Evolutionary conservation across 345 rosid species (phyloP).

Genomic region (Ailanthus altissimus): DNA sequence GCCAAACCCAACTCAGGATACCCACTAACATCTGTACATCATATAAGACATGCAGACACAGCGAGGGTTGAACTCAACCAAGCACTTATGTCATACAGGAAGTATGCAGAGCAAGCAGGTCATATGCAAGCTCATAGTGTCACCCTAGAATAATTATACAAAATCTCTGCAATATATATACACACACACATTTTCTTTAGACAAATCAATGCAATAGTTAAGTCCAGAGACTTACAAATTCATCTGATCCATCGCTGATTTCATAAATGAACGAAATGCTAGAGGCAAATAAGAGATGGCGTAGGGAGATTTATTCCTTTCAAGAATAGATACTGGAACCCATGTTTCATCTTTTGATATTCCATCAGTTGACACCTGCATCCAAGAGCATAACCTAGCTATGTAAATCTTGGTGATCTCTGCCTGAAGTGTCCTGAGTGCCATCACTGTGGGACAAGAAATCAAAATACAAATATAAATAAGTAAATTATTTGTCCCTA

Average conservation of each 20-base stretch:
- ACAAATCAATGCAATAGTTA: not conserved
- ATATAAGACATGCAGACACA: not conserved
- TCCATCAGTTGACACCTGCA: conserved; percentile 75
- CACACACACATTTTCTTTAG: too few species aligned
- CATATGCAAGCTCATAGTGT: conserved; percentile 1
- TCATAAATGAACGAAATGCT: conserved; percentile 74
- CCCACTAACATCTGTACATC: not conserved
- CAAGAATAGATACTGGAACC: conserved; percentile 87
- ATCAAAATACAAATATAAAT: not conserved
- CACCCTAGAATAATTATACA: conserved; percentile 3
- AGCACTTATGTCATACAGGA: not conserved
- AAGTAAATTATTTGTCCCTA: conserved; percentile 24
- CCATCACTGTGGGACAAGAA: conserved; percentile 55
- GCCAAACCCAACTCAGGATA: not conserved
- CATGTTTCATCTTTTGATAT: conserved; percentile 84
- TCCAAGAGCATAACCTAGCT: conserved; percentile 92
- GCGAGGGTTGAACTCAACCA: not conserved
- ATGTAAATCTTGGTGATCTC: conserved; percentile 84
- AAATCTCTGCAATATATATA: not conserved
- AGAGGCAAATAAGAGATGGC: conserved; percentile 89
- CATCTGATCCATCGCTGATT: conserved; percentile 87
- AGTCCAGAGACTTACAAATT: conserved; percentile 58
- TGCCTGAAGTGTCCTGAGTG: conserved; percentile 67
- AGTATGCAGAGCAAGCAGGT: not conserved
- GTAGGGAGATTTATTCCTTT: conserved; percentile 88